phyloP scores from a whole-genome alignment of 345 rosid genomes.

The Garcia nutans region DNA sequence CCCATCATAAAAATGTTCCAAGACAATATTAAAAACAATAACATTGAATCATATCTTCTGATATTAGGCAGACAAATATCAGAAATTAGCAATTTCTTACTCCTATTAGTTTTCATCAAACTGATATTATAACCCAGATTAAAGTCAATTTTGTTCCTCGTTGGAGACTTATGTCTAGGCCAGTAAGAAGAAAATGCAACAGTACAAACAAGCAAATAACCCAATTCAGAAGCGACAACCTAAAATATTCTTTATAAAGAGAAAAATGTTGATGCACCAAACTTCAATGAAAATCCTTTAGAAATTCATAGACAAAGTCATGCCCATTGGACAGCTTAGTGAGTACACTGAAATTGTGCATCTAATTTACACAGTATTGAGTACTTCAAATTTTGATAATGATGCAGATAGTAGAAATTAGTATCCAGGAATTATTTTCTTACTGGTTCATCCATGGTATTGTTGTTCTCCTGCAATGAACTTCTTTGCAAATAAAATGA shows the following conservation, averaged over 20 bases:
- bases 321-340: neutral
- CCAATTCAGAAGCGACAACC: neutral
- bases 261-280: neutral
- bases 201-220: neutral
- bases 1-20: neutral
- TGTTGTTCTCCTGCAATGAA: conserved; percentile 52
- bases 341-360: neutral
- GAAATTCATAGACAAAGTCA: neutral
- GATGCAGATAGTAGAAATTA: neutral
- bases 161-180: neutral
- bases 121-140: neutral
- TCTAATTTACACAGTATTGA: neutral
- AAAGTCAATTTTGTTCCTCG: neutral
- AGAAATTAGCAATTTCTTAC: no score
- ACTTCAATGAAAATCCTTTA: neutral
- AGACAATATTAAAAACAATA: neutral
- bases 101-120: neutral
- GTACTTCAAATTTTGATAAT: neutral
- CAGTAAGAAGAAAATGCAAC: neutral
- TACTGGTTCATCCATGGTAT: conserved; percentile 58
- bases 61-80: neutral
- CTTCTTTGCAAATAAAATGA: conserved; percentile 70
- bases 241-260: neutral
- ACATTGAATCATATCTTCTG: neutral
- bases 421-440: conserved; percentile 9